A percentile compares a stretch with the other conserved stretches of the same genome.
Conservation (phyloP, 345 rosid genomes). For the Conringia planisiliqua region DNA sequence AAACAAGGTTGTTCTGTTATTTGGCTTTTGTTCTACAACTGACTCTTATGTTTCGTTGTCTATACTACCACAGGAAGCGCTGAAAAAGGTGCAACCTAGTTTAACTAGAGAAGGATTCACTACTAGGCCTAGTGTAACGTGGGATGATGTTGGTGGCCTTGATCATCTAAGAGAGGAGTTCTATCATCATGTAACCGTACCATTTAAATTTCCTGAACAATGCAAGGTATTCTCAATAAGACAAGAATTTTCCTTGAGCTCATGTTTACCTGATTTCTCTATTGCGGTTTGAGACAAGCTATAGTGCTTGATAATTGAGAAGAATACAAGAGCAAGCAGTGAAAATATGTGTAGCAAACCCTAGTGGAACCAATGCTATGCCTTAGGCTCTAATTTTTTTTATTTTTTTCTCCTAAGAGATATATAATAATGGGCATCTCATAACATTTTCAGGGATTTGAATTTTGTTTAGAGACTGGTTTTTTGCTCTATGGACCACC, state of each 20-base stretch:
- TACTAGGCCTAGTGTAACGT: slow-evolving; percentile 57
- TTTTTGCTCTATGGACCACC: slow-evolving; percentile 91
- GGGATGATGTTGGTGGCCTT: slow-evolving; percentile 89
- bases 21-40: neutral
- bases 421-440: neutral
- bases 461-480: slow-evolving; percentile 47
- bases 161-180: slow-evolving; percentile 48
- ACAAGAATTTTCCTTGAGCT: neutral
- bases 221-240: slow-evolving; percentile 44
- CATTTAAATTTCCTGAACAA: slow-evolving; percentile 53
- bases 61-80: slow-evolving; percentile 47
- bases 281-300: neutral
- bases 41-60: neutral
- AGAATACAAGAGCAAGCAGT: neutral
- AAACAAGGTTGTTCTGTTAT: neutral
- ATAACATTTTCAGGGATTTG: neutral
- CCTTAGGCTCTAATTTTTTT: no score
- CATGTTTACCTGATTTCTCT: neutral
- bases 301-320: neutral
- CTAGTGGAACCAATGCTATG: neutral
- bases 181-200: slow-evolving; percentile 51
- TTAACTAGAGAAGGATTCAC: slow-evolving; percentile 77
- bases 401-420: neutral
- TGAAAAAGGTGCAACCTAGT: slow-evolving; percentile 53
- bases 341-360: neutral